phyloP scores from a whole-genome alignment of 371 early-diverging fungal genomes.

The Haplosporangium sp. region DNA sequence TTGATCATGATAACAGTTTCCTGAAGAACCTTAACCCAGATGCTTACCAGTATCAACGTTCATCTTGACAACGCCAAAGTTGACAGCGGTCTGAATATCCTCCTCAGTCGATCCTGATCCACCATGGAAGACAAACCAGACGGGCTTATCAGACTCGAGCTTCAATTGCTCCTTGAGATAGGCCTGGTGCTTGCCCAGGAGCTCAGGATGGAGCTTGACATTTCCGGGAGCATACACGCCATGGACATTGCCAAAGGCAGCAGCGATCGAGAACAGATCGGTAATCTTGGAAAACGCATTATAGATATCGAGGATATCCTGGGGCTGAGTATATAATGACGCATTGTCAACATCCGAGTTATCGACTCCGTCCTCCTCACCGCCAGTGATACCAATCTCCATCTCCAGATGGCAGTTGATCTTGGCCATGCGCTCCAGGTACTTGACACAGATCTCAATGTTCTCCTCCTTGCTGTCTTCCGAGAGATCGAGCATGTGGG shows the following conservation, averaged over 20 bases:
- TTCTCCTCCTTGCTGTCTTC: slow-evolving; percentile 92
- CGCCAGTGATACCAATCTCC: slow-evolving; percentile 97
- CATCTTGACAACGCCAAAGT: slow-evolving; percentile 92
- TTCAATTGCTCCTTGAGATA: slow-evolving; percentile 77
- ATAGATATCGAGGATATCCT: slow-evolving; percentile 93
- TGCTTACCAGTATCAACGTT: slow-evolving; percentile 87
- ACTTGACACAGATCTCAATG: slow-evolving; percentile 86
- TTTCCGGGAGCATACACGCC: slow-evolving; percentile 95
- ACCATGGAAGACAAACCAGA: slow-evolving; percentile 95
- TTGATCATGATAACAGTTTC: too few relatives aligned
- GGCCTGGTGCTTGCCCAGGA: slow-evolving; percentile 88
- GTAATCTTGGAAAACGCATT: slow-evolving; percentile 80
- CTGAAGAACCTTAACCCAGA: not conserved
- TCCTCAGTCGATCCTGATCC: slow-evolving; percentile 88
- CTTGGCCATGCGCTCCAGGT: slow-evolving; percentile 88
- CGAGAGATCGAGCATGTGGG: slow-evolving; percentile 95
- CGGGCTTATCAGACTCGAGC: slow-evolving; percentile 72
- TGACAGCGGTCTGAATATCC: slow-evolving; percentile 86
- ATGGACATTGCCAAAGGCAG: slow-evolving; percentile 93
- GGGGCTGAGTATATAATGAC: slow-evolving; percentile 90
- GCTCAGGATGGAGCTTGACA: slow-evolving; percentile 88
- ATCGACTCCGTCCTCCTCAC: slow-evolving; percentile 96
- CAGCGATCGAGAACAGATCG: slow-evolving; percentile 89
- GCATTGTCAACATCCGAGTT: slow-evolving; percentile 89
- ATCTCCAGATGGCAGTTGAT: slow-evolving; percentile 89